Evolutionary conservation across 345 rosid species (phyloP), one percentile per base, ranked within the genome.

Genomic region (Eucalyptus regnans): DNA sequence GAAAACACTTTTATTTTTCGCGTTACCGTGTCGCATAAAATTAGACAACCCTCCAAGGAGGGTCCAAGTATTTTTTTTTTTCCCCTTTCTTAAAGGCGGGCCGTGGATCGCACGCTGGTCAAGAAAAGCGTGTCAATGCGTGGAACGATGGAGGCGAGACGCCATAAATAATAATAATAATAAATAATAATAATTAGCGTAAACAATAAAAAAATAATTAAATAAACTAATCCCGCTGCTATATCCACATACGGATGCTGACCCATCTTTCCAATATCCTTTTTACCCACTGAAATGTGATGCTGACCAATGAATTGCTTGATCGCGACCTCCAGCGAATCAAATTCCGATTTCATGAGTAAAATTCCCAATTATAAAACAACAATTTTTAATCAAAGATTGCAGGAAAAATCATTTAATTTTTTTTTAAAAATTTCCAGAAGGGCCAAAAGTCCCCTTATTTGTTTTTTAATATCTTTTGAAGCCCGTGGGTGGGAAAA

Each of bases 1-100:
- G 1, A 13, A 12, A 0, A 62, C 15, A 2, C 33, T 29, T 13
- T 29, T 13, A 1, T 29, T n/a, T 29, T 64, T 64, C 5, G 76
- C 13, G 76, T 64, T 14, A n/a, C 18, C 37, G 5, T n/a, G 76
- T n/a, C 7, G 5, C 17, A n/a, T n/a, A 13, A 7, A n/a, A 13
- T 64, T n/a, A 64, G 18, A 7, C 17, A 29, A 7, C 76, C 76
- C 17, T n/a, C 33, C 76, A 13, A 64, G 37, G 3, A 64, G 37
- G 66, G 66, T 56, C 62, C 12, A 56, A 22, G 29, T 56, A 22
- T 23, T 23, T 56, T 56, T 23, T 56, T 23, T 4, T 54, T 23
- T 9, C 23, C 14, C 9, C n/a, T 62, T 62, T 27, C 33, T 62
- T 12, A 29, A 62, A 62, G 33, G 68, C 8, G 8, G 68, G 68